Evolutionary conservation across 2,329 filamentous ascomycete genomes (phyloP).

Genomic region (Aspergillus novoparasiticus): DNA sequence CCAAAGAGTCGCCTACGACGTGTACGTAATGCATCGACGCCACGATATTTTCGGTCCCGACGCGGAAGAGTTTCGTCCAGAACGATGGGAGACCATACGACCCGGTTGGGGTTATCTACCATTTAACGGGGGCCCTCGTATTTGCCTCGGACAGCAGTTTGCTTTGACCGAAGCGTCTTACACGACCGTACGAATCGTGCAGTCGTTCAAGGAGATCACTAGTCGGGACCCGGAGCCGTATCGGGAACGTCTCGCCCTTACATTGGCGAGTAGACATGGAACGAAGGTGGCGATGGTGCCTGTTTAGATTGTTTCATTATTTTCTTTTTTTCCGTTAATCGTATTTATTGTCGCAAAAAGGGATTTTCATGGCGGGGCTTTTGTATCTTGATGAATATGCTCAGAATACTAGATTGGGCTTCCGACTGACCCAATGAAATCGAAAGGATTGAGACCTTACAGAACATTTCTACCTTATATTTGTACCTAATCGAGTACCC

Average conservation of each 20-base stretch:
- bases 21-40: conserved; percentile 47
- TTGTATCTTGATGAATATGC: no score
- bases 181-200: conserved; percentile 20
- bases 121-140: conserved; percentile 32
- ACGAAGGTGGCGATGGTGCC: not conserved
- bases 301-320: not conserved
- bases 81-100: conserved; percentile 30
- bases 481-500: no score
- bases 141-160: conserved; percentile 30
- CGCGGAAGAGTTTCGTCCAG: conserved; percentile 25
- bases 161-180: conserved; percentile 26
- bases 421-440: no score
- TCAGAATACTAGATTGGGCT: no score
- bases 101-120: conserved; percentile 34
- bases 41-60: conserved; percentile 29
- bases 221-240: not conserved
- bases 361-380: no score
- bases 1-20: conserved; percentile 24
- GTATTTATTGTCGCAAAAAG: no score
- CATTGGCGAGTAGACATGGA: not conserved
- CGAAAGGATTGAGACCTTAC: no score
- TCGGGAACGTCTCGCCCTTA: not conserved
- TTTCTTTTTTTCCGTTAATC: not conserved
- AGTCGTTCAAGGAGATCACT: conserved; percentile 8
- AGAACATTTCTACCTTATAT: no score